Base-by-base conservation (phyloP, 2,329 filamentous ascomycete genomes). In the Botrytis tulipae region DNA sequence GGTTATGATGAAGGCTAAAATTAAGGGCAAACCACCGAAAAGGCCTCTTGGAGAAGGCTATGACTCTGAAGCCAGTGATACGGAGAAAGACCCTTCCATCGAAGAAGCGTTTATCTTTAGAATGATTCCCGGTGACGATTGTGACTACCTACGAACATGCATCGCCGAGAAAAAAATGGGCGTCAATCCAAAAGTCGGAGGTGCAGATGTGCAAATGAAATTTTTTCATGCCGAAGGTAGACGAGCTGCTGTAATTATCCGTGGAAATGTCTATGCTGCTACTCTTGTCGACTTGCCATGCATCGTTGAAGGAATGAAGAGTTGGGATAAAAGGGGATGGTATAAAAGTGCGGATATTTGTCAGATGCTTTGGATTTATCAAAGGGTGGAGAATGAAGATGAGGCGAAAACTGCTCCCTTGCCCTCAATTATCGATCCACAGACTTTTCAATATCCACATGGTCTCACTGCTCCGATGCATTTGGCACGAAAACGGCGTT, bases 41-140 rank as follows among this genome's bases (percentile, higher is more conserved):
- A 88, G 93, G 76, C 90, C 90, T 8, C 88, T 89, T 1, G 96
- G 96, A 70, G 94, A 97, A 73, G 96, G 95, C 12, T 99, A 98
- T 83, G 96, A 99, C 81, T 98, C 95, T 4, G 96, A 98, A 82
- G 94, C 95, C 20, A 96, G 94, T 72, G 96, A 98, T 80, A 90
- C 91, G 22, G 96, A 99, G 82, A 83, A 85, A 16, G 96, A 99
- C 79, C 96, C 96, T 0, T 88, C 92, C 1, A 93, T 97, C 75
- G 95, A 98, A 82, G 92, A 95, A 79, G 92, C 97, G 76, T 93
- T 98, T 77, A 87, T 99, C 14, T 83, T 99, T 75, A 93, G 96
- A 74, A 97, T 98, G 92, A 82, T 90, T 72, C 93, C 94, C 0
- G 95, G 94, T 0, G 89, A 92, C 44, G 93, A 98, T 82, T 93